A percentile compares a stretch with the other conserved stretches of the same genome.
Evolutionary conservation across 306 rosid species (phyloP).

Genomic region (Vigna angularis): DNA sequence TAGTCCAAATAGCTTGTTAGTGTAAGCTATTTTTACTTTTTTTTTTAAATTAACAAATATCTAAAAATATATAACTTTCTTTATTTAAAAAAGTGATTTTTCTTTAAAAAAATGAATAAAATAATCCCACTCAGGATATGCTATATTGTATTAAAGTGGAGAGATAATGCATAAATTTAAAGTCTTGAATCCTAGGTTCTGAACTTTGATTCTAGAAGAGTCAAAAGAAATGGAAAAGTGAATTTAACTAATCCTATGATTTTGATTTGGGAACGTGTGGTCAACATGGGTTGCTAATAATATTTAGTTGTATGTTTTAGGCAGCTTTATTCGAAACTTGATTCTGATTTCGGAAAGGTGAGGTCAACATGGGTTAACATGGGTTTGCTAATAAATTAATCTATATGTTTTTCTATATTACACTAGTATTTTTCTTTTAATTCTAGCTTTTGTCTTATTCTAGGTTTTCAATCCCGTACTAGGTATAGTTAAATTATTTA

Average conservation of each 20-base stretch:
- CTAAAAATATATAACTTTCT: too few relatives aligned
- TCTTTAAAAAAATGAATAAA: too few relatives aligned
- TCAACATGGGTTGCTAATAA: background rate
- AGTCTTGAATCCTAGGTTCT: background rate
- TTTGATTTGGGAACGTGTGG: background rate
- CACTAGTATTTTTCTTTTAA: background rate
- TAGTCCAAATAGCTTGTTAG: too few relatives aligned
- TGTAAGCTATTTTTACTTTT: too few relatives aligned
- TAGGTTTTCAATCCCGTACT: too few relatives aligned
- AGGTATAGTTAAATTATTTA: background rate
- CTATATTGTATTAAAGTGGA: background rate
- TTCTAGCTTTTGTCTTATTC: background rate
- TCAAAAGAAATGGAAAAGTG: background rate
- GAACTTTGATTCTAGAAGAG: background rate
- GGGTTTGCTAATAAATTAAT: background rate
- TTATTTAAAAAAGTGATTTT: too few relatives aligned
- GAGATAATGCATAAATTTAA: background rate
- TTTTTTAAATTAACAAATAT: too few relatives aligned
- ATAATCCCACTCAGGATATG: too few relatives aligned
- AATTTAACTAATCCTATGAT: background rate
- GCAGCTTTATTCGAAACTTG: background rate
- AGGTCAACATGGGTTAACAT: too few relatives aligned
- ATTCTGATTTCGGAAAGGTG: conserved; percentile 5
- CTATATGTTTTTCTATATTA: background rate
- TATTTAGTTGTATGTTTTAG: background rate